Evolutionary conservation across 352 stramenopile genomes (phyloP), one percentile per base, ranked within the genome.

Genomic region (Pythium chondricola): DNA sequence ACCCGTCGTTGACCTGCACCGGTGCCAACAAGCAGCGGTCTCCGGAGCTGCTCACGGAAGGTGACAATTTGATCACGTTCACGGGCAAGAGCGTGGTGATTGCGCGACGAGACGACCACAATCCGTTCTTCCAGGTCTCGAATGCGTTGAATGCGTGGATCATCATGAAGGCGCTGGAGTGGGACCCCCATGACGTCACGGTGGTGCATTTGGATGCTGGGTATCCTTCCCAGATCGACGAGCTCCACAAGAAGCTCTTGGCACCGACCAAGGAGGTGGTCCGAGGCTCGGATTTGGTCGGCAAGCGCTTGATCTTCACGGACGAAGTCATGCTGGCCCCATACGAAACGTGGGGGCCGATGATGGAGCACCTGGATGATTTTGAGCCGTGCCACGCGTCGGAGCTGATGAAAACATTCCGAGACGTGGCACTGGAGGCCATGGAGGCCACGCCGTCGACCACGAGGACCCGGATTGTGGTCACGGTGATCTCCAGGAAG

Each of bases 291-390:
- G 52, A 69, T 16, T 33, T 68, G n/a, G 37, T 56, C 14, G 57
- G 25, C 14, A 36, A 72, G 17, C 50, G 61, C 32, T 45, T 78
- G 0, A 58, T 58, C 35, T 61, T 75, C 10, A 13, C 21, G 8
- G 47, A 56, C 17, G 55, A 66, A 16, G 74, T 78, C 2, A 11
- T 88, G 33, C 33, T 85, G 6, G 55, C 70, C 3, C 69, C 74
- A 14, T 85, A 61, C 18, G 76, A 88, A n/a, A 39, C 58, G 2
- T 65, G 51, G 2, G 74, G 76, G 0, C 70, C 71, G 0, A 72
- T 85, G 62, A 84, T 85, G 65, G 61, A 78, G 54, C 76, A 88
- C 41, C 43, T 88, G 30, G 48, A 88, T 42, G 53, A 85, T 32
- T 43, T 63, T 9, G 67, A 88, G 41, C 70, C 74, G 27, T 88